Evolutionary conservation across 2,329 filamentous ascomycete genomes (phyloP), one percentile per base, ranked within the genome.

Genomic region (Zymoseptoria tritici): DNA sequence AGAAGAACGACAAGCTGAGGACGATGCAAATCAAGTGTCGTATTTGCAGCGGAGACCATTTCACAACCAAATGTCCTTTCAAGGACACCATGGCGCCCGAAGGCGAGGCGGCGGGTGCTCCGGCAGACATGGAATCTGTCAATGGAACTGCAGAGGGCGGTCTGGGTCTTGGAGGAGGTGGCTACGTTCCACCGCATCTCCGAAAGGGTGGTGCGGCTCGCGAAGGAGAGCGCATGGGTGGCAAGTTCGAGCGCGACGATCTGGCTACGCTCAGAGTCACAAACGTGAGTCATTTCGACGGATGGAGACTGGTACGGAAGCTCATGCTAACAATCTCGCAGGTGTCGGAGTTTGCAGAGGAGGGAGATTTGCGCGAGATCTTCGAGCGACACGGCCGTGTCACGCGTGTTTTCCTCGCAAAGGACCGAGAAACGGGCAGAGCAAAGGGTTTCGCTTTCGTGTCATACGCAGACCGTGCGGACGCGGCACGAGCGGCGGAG

Each of bases 21-120:
- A 92, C 97, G 81, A 96, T 97, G 85, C 95, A 97, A 82, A 95
- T 99, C 83, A 97, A 97, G 85, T 99, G 94, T 79, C 89, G 94
- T 83, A 97, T 99, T 75, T 99, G 94, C 81, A 90, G 87, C 75
- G 94, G 93, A 74, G 94, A 99, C 82, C 94, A 99, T 85, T 99
- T 97, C 83, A 99, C 94, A 50, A 93, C 93, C 68, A 88, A 94
- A 76, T 99, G 94, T 85, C 94, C 94, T 42, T 99, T 96, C 87
- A 99, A 97, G 83, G 94, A 97, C 76, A 99, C 93, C 70, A 97
- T 99, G 91, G 91, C 93, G 42, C 94, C 90, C 46, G 85, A 92
- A 62, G 78, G 78, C 65, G 79, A 78, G 64, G 68, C 70, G 16
- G 74, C 73, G 49, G 73, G 74, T 21, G 81, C 77, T 63, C 66